Percentiles rank a stretch among this genome's conserved stretches.
Conservation (phyloP, 2,329 filamentous ascomycete species). For the Juglanconis sp. region DNA sequence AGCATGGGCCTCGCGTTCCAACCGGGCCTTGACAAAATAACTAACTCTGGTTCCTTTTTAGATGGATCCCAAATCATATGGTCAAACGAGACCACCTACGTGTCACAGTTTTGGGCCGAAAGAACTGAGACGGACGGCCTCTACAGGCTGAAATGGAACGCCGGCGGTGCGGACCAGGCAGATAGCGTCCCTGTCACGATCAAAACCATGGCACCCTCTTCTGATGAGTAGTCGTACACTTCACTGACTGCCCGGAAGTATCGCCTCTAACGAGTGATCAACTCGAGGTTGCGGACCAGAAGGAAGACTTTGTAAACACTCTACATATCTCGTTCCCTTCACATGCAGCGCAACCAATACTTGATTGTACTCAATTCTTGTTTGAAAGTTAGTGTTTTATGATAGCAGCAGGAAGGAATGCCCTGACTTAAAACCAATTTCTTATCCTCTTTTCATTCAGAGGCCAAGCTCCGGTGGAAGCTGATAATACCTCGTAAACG, state of each 20-base stretch:
- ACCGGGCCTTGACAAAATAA: not conserved
- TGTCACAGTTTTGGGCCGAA: slow-evolving; percentile 16
- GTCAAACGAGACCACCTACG: slow-evolving; percentile 1
- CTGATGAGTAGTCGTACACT: not conserved
- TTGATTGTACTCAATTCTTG: too few relatives aligned
- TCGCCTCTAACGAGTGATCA: too few relatives aligned
- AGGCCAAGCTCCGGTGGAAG: not conserved
- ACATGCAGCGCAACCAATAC: too few relatives aligned
- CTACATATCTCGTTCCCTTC: too few relatives aligned
- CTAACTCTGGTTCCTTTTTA: not conserved
- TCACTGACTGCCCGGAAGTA: not conserved
- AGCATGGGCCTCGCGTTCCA: not conserved
- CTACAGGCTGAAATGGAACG: slow-evolving; percentile 13
- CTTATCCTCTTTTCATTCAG: not conserved
- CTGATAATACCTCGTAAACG: not conserved
- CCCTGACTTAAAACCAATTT: too few relatives aligned
- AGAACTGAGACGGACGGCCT: not conserved
- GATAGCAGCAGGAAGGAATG: too few relatives aligned
- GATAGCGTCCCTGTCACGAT: slow-evolving; percentile 12
- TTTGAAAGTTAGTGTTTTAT: too few relatives aligned
- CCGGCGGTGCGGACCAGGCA: slow-evolving; percentile 1
- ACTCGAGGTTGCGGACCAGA: too few relatives aligned
- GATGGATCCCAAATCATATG: slow-evolving; percentile 4
- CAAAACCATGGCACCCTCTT: slow-evolving; percentile 2
- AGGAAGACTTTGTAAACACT: too few relatives aligned